A percentile compares a stretch with the other conserved stretches of the same genome.
Evolutionary conservation across 2,329 filamentous ascomycete species (phyloP).

Genomic region (Alternaria sp.): DNA sequence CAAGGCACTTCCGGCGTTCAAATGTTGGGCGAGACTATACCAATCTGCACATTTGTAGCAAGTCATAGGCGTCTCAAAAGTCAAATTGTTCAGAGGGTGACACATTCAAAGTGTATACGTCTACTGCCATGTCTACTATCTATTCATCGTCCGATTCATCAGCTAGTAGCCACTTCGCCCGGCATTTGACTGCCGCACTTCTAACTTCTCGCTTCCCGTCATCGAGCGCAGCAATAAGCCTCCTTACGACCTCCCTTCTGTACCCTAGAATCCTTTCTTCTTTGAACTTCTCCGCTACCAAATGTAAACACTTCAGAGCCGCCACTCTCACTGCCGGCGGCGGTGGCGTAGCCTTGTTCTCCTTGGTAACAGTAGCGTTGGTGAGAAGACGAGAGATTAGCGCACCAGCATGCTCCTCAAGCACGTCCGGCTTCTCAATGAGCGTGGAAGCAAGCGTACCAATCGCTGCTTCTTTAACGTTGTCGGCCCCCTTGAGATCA

Average conservation of each 20-base stretch:
- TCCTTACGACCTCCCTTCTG: constrained; percentile 65
- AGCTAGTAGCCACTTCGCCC: constrained; percentile 67
- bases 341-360: constrained; percentile 16
- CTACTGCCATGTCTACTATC: background rate
- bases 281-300: constrained; percentile 59
- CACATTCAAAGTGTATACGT: background rate
- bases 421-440: constrained; percentile 61
- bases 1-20: constrained; percentile 33
- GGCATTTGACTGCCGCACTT: constrained; percentile 68
- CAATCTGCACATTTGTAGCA: constrained; percentile 25
- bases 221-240: constrained; percentile 65
- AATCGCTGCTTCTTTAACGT: constrained; percentile 68
- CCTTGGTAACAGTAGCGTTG: constrained; percentile 43
- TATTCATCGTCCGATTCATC: constrained; percentile 65
- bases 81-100: constrained; percentile 8
- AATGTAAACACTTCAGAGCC: constrained; percentile 59
- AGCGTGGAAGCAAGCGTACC: constrained; percentile 67
- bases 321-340: constrained; percentile 56
- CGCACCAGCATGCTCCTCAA: constrained; percentile 66
- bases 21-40: constrained; percentile 36
- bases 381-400: constrained; percentile 65
- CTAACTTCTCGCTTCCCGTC: constrained; percentile 70
- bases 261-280: constrained; percentile 64
- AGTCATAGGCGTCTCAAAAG: constrained; percentile 13
- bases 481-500: constrained; percentile 61